phyloP scores from a whole-genome alignment of 768 basidiomycete genomes.

The Suillus ampliporus region DNA sequence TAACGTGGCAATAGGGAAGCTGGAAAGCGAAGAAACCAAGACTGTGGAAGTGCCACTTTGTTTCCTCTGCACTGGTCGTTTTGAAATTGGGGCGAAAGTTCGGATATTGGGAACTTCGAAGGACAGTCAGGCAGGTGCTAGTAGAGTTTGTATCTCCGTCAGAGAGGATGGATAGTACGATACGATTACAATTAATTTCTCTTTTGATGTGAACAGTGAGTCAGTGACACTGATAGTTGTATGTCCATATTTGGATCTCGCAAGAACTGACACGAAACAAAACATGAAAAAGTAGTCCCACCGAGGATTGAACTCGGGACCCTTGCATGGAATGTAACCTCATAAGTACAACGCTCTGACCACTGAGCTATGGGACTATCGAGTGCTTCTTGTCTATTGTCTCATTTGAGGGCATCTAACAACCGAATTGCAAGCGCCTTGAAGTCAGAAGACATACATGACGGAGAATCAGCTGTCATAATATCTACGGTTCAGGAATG shows the following conservation, averaged over 20 bases:
- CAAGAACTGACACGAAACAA: conserved; percentile 13
- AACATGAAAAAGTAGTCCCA: conserved; percentile 54
- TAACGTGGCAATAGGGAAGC: conserved; percentile 66
- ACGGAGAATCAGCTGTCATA: too few species aligned
- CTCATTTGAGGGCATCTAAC: background rate
- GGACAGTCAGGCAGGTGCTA: conserved; percentile 26
- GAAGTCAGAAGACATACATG: too few species aligned
- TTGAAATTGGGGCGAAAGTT: conserved; percentile 51
- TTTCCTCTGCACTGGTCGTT: conserved; percentile 75
- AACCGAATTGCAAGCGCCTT: too few species aligned
- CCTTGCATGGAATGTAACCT: conserved; percentile 59
- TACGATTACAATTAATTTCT: conserved; percentile 14
- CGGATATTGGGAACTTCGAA: conserved; percentile 28
- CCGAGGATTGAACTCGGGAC: conserved; percentile 69
- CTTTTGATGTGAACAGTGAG: background rate
- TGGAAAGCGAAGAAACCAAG: conserved; percentile 58
- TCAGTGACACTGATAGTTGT: background rate
- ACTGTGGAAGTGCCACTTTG: conserved; percentile 64
- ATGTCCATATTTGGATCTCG: background rate
- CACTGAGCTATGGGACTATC: conserved; percentile 63
- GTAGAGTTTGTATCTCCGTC: conserved; percentile 23
- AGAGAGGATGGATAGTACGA: conserved; percentile 9
- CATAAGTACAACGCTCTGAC: conserved; percentile 69
- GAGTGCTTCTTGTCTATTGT: fast-evolving
- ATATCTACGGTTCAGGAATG: conserved; percentile 32